Evolutionary conservation across 2,329 filamentous ascomycete species (phyloP), one percentile per base, ranked within the genome.

Genomic region (Juglanconis sp.): DNA sequence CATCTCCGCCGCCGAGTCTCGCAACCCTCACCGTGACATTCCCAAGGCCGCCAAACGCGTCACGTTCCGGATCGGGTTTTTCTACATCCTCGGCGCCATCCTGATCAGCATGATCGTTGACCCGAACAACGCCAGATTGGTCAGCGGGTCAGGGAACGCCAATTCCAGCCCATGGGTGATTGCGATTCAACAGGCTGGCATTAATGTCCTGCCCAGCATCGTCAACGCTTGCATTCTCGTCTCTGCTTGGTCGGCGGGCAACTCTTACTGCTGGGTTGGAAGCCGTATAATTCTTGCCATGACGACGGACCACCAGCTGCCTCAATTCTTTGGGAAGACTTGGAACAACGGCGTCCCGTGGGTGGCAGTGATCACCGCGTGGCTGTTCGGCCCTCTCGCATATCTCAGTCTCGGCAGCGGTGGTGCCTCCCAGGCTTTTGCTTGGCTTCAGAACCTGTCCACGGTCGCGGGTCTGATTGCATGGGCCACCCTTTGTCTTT

Each of bases 271-370:
- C 67, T 77, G 74, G 72, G 73, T 75, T 17, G 74, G 73, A 7
- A 88, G 85, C 52, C 85, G 89, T 68, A 85, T 91, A 30, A 77
- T 92, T 8, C 86, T 89, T 68, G 87, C 86, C 60, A 84, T 92
- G 70, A 82, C 88, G 0, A 79, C 87, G 6, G 86, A 83, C 61
- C 84, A 85, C 24, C 87, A 90, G 53, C 88, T 89, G 0, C 89
- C 88, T 0, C 72, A 71, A 5, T 71, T 84, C 61, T 88, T 90
- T 73, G 77, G 79, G 42, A 76, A 71, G 4, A 89, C 87, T 40
- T 86, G 80, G 53, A 81, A 81, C 64, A 77, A 79, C 30, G 88
- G 88, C 51, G 85, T 89, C 0, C 87, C 87, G 0, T 85, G 73
- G 66, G 76, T 74, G 5, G 81, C 77, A 3, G 82, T 86, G 1